Evolutionary conservation across 1,284 basidiomycete species (phyloP).

Genomic region (Trichosporon sp.): DNA sequence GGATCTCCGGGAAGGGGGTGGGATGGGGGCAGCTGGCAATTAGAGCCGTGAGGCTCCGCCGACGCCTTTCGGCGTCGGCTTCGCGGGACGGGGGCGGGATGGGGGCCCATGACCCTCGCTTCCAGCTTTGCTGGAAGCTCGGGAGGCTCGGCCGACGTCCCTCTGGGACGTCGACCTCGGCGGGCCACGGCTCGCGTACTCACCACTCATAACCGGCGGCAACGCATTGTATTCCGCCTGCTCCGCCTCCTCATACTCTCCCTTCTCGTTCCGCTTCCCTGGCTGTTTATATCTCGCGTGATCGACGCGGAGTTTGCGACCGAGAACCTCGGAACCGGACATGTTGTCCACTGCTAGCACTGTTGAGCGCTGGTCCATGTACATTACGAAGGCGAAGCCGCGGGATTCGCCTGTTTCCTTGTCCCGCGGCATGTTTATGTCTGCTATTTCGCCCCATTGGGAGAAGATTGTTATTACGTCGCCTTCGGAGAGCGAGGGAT

Average conservation of each 20-base stretch:
- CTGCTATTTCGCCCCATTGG: conserved; percentile 92
- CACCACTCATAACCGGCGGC: conserved; percentile 65
- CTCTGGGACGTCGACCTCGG: too few species aligned
- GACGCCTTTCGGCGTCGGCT: too few species aligned
- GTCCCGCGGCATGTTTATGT: conserved; percentile 89
- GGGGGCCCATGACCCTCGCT: too few species aligned
- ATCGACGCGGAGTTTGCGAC: conserved; percentile 77
- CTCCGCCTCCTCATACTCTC: conserved; percentile 80
- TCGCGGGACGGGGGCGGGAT: not conserved
- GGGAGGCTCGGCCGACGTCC: too few species aligned
- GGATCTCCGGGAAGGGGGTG: too few species aligned
- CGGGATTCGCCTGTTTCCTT: conserved; percentile 79
- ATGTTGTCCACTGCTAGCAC: conserved; percentile 93
- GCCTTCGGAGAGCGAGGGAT: conserved; percentile 85
- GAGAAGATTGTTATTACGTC: conserved; percentile 97
- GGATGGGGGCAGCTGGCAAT: too few species aligned
- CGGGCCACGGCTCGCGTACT: too few species aligned
- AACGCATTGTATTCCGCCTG: conserved; percentile 78
- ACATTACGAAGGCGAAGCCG: conserved; percentile 98
- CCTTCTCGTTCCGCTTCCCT: conserved; percentile 71
- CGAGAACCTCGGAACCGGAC: conserved; percentile 86
- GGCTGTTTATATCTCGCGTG: conserved; percentile 93
- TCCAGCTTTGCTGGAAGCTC: too few species aligned
- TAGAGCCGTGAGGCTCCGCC: too few species aligned
- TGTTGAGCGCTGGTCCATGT: conserved; percentile 95